These are phyloP conservation scores for Chlamydomonas schloesseri DNA, from an alignment of 139 green algal species.

Conservation along the genomic window DNA sequence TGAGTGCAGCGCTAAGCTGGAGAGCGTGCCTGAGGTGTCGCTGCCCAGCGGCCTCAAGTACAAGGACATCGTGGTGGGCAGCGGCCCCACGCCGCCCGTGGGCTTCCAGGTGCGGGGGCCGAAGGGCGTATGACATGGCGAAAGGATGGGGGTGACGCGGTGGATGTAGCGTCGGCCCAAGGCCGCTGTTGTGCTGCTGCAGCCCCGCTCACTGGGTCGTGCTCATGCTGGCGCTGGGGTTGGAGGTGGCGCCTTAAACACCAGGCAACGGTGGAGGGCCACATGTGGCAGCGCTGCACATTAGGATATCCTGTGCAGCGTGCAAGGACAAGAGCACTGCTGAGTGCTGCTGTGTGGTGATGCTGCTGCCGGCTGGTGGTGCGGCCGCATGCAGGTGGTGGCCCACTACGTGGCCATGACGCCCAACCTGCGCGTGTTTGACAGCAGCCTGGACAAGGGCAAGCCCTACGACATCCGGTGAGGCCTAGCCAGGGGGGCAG, in stretches of 20 bases:
- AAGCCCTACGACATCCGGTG: conserved; percentile 91
- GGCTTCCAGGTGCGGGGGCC: conserved; percentile 57
- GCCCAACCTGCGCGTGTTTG: conserved; percentile 82
- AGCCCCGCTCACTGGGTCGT: too few relatives aligned
- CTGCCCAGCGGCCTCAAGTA: conserved; percentile 90
- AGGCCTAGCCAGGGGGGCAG: too few relatives aligned
- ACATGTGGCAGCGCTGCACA: too few relatives aligned
- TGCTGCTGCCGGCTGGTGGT: too few relatives aligned
- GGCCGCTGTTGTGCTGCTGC: too few relatives aligned
- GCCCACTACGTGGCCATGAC: conserved; percentile 95
- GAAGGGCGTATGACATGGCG: background rate
- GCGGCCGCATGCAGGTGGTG: conserved; percentile 76
- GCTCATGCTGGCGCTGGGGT: too few relatives aligned
- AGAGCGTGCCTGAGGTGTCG: conserved; percentile 62
- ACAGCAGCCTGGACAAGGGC: conserved; percentile 87
- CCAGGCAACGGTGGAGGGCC: too few relatives aligned
- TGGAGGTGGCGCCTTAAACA: too few relatives aligned
- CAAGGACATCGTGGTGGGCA: conserved; percentile 86
- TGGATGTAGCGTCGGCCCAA: too few relatives aligned
- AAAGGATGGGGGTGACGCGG: background rate
- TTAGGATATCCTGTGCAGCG: too few relatives aligned
- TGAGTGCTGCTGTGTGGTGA: too few relatives aligned
- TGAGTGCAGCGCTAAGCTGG: conserved; percentile 70
- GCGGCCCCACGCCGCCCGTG: conserved; percentile 51
- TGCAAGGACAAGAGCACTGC: too few relatives aligned